phyloP scores from a whole-genome alignment of 139 green algal genomes.

The Auxenochlorella protothecoides region DNA sequence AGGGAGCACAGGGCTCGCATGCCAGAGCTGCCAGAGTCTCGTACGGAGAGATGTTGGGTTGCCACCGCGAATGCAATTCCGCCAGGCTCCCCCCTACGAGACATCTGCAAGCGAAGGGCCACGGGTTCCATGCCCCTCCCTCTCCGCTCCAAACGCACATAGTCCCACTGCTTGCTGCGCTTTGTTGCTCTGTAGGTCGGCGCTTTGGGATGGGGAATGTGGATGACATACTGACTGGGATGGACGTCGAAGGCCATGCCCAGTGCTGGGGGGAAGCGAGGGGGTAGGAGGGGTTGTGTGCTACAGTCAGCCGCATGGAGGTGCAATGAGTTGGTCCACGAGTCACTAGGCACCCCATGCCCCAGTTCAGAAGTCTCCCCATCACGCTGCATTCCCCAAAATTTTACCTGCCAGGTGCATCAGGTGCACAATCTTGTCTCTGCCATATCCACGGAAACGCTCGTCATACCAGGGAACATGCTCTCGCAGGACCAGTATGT shows the following conservation, averaged over 20 bases:
- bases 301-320: no score
- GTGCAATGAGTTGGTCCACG: no score
- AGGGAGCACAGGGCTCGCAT: no score
- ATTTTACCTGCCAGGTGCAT: constrained; percentile 4
- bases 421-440: constrained; percentile 22
- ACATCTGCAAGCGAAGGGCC: no score
- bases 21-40: no score
- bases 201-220: constrained; percentile 18
- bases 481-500: constrained; percentile 21
- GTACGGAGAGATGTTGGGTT: no score
- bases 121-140: no score
- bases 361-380: background rate
- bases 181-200: constrained; percentile 11
- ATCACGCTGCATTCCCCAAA: background rate
- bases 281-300: no score
- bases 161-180: constrained; percentile 6
- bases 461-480: constrained; percentile 37
- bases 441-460: constrained; percentile 36
- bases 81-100: no score
- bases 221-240: constrained; percentile 24
- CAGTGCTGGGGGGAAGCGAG: background rate
- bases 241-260: constrained; percentile 11
- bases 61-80: no score
- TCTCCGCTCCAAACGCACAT: background rate
- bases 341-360: background rate